Percentiles rank a stretch among this genome's conserved stretches.
phyloP scores from a whole-genome alignment of 306 rosid species.

The Fagus crenata region DNA sequence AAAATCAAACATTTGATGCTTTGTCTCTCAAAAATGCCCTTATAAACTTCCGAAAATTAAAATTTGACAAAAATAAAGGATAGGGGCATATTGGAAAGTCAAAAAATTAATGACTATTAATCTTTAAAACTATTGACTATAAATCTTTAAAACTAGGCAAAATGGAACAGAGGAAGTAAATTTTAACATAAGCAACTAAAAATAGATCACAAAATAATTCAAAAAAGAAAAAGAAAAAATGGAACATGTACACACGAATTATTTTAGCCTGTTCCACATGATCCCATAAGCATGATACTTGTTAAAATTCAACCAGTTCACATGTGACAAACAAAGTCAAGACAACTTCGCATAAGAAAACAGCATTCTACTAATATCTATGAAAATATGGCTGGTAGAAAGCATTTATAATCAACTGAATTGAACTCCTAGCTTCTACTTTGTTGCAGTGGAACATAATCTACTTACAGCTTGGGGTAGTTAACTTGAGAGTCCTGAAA shows the following conservation, averaged over 20 bases:
- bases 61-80: too few species aligned
- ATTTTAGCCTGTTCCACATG: background rate
- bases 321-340: background rate
- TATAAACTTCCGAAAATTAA: too few species aligned
- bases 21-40: too few species aligned
- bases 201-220: background rate
- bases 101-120: too few species aligned
- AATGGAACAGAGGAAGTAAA: too few species aligned
- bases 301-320: background rate
- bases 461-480: slow-evolving; percentile 15
- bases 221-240: background rate
- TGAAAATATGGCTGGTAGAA: background rate
- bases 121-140: too few species aligned
- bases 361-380: background rate
- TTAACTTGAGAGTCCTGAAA: slow-evolving; percentile 16
- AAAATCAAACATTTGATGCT: too few species aligned
- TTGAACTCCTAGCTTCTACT: background rate
- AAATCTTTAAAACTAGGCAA: too few species aligned
- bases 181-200: background rate
- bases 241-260: background rate
- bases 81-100: too few species aligned
- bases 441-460: background rate
- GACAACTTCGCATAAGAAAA: background rate
- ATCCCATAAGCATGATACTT: background rate
- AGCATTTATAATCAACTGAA: background rate